Evolutionary conservation across 495 filamentous ascomycete species (phyloP), one percentile per base, ranked within the genome.

Genomic region (Bryoglossum gracile): DNA sequence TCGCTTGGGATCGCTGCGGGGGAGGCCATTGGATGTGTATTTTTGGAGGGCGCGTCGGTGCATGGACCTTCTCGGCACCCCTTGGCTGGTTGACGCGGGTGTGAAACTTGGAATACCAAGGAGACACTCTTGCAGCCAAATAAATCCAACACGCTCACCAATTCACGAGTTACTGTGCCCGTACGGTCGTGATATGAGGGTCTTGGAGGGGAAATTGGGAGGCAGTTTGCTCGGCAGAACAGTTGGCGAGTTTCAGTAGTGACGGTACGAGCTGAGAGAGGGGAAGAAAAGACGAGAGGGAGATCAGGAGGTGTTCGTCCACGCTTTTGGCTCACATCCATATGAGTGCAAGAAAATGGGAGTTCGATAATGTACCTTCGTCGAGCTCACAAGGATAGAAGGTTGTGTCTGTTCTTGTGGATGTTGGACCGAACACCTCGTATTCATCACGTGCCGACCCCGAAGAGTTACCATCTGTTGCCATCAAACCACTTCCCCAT

Each of bases 41-140:
- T 48, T 53, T 44, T 44, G 48, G 44, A n/a, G 18, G 48, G 54
- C 54, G 48, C 54, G 45, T 53, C 17, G 14, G 24, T 49, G 49
- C 49, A 57, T 45, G n/a, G n/a, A 16, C 3, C 24, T 17, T 30
- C 39, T 26, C 9, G 44, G 41, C 43, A 41, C 30, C 66, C n/a
- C n/a, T n/a, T n/a, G n/a, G n/a, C n/a, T n/a, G n/a, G n/a, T n/a
- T n/a, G n/a, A n/a, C n/a, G n/a, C n/a, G n/a, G n/a, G n/a, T 43
- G 74, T 61, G 46, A 77, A 80, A 51, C 75, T 40, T 22, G 61
- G 65, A 59, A 75, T 77, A 74, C n/a, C n/a, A n/a, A n/a, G n/a
- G n/a, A n/a, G n/a, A n/a, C n/a, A n/a, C n/a, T n/a, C n/a, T n/a
- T n/a, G n/a, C n/a, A n/a, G n/a, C n/a, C n/a, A n/a, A n/a, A n/a